phyloP scores from a whole-genome alignment of 305 asterid species.

The Coffea humblotiana region DNA sequence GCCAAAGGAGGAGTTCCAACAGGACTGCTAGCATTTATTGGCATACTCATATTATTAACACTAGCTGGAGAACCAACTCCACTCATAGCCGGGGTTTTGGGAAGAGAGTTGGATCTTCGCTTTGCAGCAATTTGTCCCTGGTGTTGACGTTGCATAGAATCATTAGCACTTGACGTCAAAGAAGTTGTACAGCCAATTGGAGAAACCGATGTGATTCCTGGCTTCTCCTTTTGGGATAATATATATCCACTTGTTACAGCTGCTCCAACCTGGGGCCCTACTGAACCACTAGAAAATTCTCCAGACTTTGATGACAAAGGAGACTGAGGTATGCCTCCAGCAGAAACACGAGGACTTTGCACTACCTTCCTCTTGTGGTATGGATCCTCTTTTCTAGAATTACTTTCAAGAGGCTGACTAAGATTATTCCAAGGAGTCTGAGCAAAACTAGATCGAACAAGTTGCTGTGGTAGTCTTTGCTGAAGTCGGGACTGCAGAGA shows the following conservation, averaged over 20 bases:
- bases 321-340: constrained; percentile 94
- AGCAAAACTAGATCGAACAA: constrained; percentile 60
- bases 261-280: constrained; percentile 80
- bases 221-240: constrained; percentile 77
- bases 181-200: constrained; percentile 58
- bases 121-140: constrained; percentile 77
- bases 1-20: constrained; percentile 65
- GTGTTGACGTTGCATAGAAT: constrained; percentile 74
- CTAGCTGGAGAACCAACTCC: constrained; percentile 97
- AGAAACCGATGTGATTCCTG: constrained; percentile 64
- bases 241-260: constrained; percentile 69
- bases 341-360: constrained; percentile 90
- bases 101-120: constrained; percentile 78
- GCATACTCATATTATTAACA: constrained; percentile 68
- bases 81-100: constrained; percentile 66
- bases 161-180: constrained; percentile 67
- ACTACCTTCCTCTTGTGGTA: constrained; percentile 76
- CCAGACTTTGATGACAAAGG: constrained; percentile 97
- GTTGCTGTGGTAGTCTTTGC: constrained; percentile 76
- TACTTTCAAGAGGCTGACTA: constrained; percentile 68
- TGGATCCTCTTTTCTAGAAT: constrained; percentile 70
- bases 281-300: constrained; percentile 91
- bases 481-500: constrained; percentile 61
- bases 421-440: constrained; percentile 77
- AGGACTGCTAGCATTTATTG: constrained; percentile 75